Conservation (phyloP, 257 asterid genomes). For the Solanum rostratum region DNA sequence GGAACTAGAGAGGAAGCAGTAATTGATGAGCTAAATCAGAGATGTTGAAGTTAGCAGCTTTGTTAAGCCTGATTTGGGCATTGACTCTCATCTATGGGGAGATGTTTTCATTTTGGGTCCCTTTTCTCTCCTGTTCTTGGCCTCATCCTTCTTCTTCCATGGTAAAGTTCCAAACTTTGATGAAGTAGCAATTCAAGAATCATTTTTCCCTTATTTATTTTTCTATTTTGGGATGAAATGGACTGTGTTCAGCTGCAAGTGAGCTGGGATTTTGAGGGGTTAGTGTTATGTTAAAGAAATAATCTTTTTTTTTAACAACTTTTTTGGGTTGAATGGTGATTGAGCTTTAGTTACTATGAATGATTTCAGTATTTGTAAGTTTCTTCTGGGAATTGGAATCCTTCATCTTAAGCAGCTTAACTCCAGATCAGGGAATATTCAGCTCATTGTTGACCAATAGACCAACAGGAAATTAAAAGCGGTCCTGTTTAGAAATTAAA, state of each 20-base stretch:
- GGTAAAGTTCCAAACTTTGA: background rate
- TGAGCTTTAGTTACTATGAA: background rate
- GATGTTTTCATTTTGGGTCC: conserved; percentile 78
- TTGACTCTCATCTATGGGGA: conserved; percentile 74
- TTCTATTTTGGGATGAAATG: background rate
- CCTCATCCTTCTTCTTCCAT: conserved; percentile 35
- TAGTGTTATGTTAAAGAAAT: background rate
- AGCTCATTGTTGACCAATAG: background rate
- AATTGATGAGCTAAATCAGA: background rate
- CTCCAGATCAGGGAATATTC: background rate
- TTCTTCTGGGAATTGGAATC: background rate
- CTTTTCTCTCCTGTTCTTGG: conserved; percentile 76
- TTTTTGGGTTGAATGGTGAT: background rate
- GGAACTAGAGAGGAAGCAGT: background rate
- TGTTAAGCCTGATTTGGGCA: conserved; percentile 58
- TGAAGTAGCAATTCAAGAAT: background rate
- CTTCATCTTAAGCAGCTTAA: background rate
- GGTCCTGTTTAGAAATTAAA: background rate
- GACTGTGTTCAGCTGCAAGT: background rate
- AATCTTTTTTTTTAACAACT: background rate
- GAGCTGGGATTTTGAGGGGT: background rate
- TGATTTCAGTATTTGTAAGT: background rate
- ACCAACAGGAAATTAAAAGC: background rate
- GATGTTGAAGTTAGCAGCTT: conserved; percentile 47
- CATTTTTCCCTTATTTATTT: background rate